Percentiles rank a stretch among this genome's conserved stretches.
Evolutionary conservation across 169 alveolate genomes (phyloP).

Genomic region (Babesia bovis): DNA sequence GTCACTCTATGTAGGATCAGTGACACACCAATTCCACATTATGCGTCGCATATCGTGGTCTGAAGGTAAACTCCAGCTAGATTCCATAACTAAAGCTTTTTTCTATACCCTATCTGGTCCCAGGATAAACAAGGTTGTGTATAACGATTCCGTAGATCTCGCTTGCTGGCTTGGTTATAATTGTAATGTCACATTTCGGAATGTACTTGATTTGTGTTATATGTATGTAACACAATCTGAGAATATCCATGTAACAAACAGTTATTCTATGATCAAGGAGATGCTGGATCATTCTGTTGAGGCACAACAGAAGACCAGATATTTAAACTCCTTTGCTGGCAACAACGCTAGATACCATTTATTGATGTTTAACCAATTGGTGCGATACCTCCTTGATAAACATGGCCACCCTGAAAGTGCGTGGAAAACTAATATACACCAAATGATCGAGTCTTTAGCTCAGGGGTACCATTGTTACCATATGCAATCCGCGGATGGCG

Average conservation of each 20-base stretch:
- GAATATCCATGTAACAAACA: neutral
- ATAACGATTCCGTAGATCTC: conserved; percentile 46
- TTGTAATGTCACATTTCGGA: conserved; percentile 9
- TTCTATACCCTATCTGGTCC: conserved; percentile 8
- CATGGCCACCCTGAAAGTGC: conserved; percentile 26
- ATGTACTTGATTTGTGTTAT: conserved; percentile 43
- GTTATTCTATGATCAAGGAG: conserved; percentile 10
- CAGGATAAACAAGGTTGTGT: conserved; percentile 34
- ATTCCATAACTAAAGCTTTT: neutral
- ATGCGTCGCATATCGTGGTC: conserved; percentile 1
- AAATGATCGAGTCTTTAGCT: neutral
- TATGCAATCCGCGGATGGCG: neutral
- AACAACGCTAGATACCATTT: neutral
- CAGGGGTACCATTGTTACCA: neutral
- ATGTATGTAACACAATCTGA: neutral
- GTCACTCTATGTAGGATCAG: conserved; percentile 22
- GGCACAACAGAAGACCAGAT: neutral
- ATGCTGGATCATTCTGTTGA: neutral
- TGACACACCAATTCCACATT: neutral
- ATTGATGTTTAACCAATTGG: neutral
- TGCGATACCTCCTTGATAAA: conserved; percentile 1
- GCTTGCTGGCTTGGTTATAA: neutral
- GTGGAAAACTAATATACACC: conserved; percentile 5
- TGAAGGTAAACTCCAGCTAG: neutral
- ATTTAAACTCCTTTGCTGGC: neutral